These are phyloP conservation scores for Podaxis rugospora DNA, from an alignment of 768 basidiomycete genomes.

Conservation along the genomic window DNA sequence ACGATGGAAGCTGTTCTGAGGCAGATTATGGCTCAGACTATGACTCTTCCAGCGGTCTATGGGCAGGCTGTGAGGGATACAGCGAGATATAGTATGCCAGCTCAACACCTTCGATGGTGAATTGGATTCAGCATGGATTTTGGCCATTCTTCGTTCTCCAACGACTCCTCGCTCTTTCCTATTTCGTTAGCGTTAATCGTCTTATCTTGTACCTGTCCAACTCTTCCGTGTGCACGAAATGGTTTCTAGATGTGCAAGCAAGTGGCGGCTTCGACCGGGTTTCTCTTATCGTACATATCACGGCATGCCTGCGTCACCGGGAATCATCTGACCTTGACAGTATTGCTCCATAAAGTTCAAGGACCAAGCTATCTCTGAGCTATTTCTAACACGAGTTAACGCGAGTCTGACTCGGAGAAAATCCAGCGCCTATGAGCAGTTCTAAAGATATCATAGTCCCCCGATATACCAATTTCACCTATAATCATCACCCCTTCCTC, in stretches of 20 bases:
- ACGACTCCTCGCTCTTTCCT: neutral
- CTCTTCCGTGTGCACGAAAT: neutral
- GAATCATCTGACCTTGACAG: neutral
- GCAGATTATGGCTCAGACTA: constrained; percentile 25
- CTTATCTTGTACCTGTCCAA: neutral
- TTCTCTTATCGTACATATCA: too few species aligned
- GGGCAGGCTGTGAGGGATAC: constrained; percentile 21
- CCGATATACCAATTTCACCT: neutral
- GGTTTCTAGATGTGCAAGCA: neutral
- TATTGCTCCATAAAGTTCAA: neutral
- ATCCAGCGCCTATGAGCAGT: neutral
- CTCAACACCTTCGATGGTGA: neutral
- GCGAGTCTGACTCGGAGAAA: constrained; percentile 1
- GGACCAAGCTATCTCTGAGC: neutral
- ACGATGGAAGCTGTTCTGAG: constrained; percentile 21
- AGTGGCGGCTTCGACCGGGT: too few species aligned
- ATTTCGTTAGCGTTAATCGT: neutral
- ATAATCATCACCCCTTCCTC: neutral
- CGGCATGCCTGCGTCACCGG: too few species aligned
- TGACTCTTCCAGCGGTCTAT: constrained; percentile 24
- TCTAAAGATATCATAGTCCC: neutral
- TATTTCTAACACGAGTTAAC: neutral
- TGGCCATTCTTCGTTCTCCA: neutral
- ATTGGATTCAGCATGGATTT: neutral
- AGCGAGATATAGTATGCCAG: constrained; percentile 8